Base-by-base conservation (phyloP, 768 basidiomycete genomes). In the Leccinum barrowsii region DNA sequence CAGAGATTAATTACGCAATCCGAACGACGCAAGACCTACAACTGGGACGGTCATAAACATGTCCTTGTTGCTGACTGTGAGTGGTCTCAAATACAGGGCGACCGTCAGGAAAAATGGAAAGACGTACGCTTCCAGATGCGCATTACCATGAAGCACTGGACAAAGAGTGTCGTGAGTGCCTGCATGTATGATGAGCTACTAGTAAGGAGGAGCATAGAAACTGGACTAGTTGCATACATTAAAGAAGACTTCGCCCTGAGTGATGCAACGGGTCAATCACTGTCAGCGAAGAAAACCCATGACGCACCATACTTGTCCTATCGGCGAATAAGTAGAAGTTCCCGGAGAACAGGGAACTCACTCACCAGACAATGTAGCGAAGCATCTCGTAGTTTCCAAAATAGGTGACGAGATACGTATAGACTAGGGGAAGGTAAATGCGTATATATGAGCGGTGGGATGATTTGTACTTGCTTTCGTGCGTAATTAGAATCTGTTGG, bases 401-500 rank as follows among this genome's bases (percentile, higher is more conserved):
- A 58, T 80, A 67, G n/a, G 74, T 76, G 34, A 84, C 64, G 4
- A 77, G 62, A 62, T 83, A 84, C 5, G 72, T 73, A 56, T 83
- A 84, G 21, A 78, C 82, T 84, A 37, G 13, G 22, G 37, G 22
- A 5, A 19, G n/a, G 54, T 61, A 24, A 64, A 28, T 52, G 47
- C 21, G 28, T 7, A 24, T 37, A 50, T n/a, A 34, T 1, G 2
- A 1, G 12, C 5, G 13, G 10, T 22, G 11, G 3, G 7, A 32
- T 22, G 12, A 7, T 42, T 50, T 42, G 5, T 12, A 63, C 73
- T 52, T 64, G 79, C 84, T 67, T 3, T 77, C 75, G 59, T 85
- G 82, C 0, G 80, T 76, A 57, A 86, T 82, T 28, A 85, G 65
- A 1, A 68, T 73, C 62, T 85, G 84, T 59, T 85, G 82, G 1